Evolutionary conservation across 352 stramenopile genomes (phyloP), one percentile per base, ranked within the genome.

Genomic region (Thalassiosira ordinaria): DNA sequence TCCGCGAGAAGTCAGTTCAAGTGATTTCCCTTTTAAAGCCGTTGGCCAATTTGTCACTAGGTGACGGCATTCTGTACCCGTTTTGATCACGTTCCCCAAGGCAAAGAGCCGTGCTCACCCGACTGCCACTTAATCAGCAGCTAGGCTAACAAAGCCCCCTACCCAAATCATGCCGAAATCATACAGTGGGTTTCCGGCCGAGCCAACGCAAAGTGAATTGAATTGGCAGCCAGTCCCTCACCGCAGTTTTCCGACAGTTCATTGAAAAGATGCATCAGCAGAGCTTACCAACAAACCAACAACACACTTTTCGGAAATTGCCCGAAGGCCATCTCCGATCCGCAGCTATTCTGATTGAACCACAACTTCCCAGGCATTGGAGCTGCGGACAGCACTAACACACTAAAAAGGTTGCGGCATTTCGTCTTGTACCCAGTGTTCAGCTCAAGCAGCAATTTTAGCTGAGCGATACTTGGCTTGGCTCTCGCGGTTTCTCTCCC

Each of bases 241-340:
- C 22, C 31, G 41, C 39, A 55, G 60, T 68, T 68, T 55, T 57
- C 41, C 27, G 60, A 35, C 39, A 26, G 13, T 63, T 56, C 41
- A 68, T 68, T 68, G 60, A 68, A 16, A 56, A 14, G 39, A 57
- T 68, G 60, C 41, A 26, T 68, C 18, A 68, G 60, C 41, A 68
- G 20, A 8, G 31, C 60, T 57, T 56, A 68, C 18, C 60, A 68
- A 56, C 39, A 68, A 67, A 67, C 59, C 59, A 67, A 53, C 18
- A 33, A 67, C 59, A 67, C 37, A 66, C 37, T 16, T n/a, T n/a
- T n/a, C n/a, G n/a, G n/a, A n/a, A n/a, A n/a, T n/a, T n/a, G n/a
- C n/a, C 24, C 24, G 22, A 26, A 35, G n/a, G 57, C 33, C 33
- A 18, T n/a, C 57, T 1, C 7, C 39, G 37, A 20, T 26, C 41